A percentile compares a stretch with the other conserved stretches of the same genome.
phyloP scores from a whole-genome alignment of 2,329 filamentous ascomycete species.

The Microcyclospora pomicola region DNA sequence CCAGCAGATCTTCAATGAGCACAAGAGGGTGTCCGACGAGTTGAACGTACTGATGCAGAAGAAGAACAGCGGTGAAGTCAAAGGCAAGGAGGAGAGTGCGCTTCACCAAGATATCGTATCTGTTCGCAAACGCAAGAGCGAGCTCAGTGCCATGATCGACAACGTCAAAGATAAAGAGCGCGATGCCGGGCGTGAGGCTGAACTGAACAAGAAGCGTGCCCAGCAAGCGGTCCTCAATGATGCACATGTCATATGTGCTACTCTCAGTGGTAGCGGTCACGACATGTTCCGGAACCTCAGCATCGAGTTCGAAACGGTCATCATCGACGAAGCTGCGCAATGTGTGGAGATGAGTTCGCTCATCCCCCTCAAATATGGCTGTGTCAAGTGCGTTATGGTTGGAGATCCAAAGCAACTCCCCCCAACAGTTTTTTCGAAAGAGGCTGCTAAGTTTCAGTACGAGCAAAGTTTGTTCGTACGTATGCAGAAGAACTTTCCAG shows the following conservation, averaged over 20 bases:
- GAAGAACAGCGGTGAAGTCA: conserved; percentile 44
- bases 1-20: conserved; percentile 56
- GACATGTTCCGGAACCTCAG: conserved; percentile 92
- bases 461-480: conserved; percentile 97
- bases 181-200: conserved; percentile 65
- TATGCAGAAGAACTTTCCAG: conserved; percentile 85
- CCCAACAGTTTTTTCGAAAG: conserved; percentile 87
- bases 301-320: conserved; percentile 95
- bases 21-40: conserved; percentile 47
- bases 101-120: conserved; percentile 66
- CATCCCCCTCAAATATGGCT: conserved; percentile 94
- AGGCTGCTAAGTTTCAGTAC: conserved; percentile 83
- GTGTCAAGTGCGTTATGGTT: conserved; percentile 89
- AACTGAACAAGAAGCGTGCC: conserved; percentile 68
- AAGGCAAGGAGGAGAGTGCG: conserved; percentile 40
- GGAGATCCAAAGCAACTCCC: conserved; percentile 96
- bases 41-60: conserved; percentile 57
- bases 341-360: conserved; percentile 94
- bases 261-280: conserved; percentile 86
- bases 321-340: conserved; percentile 96
- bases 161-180: conserved; percentile 75
- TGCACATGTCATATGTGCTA: conserved; percentile 87
- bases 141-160: conserved; percentile 73
- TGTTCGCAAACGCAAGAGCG: conserved; percentile 60
- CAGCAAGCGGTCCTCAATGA: conserved; percentile 86